phyloP scores from a whole-genome alignment of 805 yeast genomes.

The Ascoidea asiatica region DNA sequence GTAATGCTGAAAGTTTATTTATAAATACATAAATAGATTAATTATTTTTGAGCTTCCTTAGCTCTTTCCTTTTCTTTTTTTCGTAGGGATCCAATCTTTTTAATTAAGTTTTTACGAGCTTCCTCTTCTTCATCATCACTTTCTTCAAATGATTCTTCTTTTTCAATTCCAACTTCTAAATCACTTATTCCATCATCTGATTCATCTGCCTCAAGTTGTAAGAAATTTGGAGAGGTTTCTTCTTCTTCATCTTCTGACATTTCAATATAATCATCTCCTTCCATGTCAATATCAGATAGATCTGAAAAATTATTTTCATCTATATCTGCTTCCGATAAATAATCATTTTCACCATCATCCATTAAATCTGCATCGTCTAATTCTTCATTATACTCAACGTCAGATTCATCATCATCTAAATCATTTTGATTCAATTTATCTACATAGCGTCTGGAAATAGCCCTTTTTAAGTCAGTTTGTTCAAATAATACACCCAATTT shows the following conservation, averaged over 20 bases:
- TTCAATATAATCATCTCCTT: conserved; percentile 9
- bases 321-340: conserved; percentile 13
- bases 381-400: conserved; percentile 64
- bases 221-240: conserved; percentile 10
- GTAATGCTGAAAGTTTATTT: too few species aligned
- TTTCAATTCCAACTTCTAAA: conserved; percentile 20
- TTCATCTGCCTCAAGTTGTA: conserved; percentile 25
- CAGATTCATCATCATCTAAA: conserved; percentile 23
- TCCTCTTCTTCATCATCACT: conserved; percentile 11
- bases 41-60: too few species aligned
- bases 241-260: conserved; percentile 10
- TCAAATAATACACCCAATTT: conserved; percentile 55
- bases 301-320: conserved; percentile 21
- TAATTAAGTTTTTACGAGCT: conserved; percentile 3
- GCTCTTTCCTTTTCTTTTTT: conserved; percentile 1
- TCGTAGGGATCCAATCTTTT: conserved; percentile 3
- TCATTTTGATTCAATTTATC: conserved; percentile 30
- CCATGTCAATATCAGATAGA: conserved; percentile 21
- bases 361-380: conserved; percentile 32
- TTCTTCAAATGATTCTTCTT: conserved; percentile 1
- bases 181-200: conserved; percentile 19
- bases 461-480: conserved; percentile 35
- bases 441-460: too few species aligned
- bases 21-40: too few species aligned
- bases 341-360: conserved; percentile 35